Evolutionary conservation across 306 rosid genomes (phyloP).

Genomic region (Cucurbita argyrosperma): DNA sequence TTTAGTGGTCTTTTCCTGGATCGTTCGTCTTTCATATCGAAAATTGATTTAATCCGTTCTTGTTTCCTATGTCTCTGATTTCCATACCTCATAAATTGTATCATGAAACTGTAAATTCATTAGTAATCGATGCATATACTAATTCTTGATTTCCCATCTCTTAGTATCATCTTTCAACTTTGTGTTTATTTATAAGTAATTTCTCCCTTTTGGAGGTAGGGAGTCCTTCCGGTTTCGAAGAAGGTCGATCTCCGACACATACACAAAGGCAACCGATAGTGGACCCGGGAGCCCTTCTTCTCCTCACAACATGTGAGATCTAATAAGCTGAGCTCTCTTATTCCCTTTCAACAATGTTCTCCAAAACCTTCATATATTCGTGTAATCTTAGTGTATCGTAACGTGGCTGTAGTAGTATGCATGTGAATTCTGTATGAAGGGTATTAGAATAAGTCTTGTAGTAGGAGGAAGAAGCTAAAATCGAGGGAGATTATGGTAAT

Average conservation of each 20-base stretch:
- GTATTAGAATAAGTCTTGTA: background rate
- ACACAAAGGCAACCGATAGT: slow-evolving; percentile 33
- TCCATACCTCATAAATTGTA: too few species aligned
- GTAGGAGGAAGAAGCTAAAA: background rate
- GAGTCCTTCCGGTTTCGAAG: slow-evolving; percentile 59
- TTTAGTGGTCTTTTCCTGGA: background rate
- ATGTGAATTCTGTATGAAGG: background rate
- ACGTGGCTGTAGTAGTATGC: background rate
- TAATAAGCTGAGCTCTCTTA: slow-evolving; percentile 1
- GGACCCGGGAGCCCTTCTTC: slow-evolving; percentile 43
- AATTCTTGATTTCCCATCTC: background rate
- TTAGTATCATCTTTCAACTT: background rate
- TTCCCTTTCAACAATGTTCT: background rate
- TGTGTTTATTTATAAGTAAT: background rate
- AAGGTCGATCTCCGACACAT: slow-evolving; percentile 57
- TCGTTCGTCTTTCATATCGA: too few species aligned
- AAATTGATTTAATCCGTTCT: background rate
- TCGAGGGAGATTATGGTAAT: background rate
- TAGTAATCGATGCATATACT: background rate
- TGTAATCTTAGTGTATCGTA: background rate
- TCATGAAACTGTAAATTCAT: background rate
- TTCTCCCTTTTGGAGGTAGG: slow-evolving; percentile 30
- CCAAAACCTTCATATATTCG: background rate
- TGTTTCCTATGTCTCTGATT: background rate
- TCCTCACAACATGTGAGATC: slow-evolving; percentile 56